Evolutionary conservation across 148 eudicot species (phyloP), one percentile per base, ranked within the genome.

Genomic region (Arbutus unedo): DNA sequence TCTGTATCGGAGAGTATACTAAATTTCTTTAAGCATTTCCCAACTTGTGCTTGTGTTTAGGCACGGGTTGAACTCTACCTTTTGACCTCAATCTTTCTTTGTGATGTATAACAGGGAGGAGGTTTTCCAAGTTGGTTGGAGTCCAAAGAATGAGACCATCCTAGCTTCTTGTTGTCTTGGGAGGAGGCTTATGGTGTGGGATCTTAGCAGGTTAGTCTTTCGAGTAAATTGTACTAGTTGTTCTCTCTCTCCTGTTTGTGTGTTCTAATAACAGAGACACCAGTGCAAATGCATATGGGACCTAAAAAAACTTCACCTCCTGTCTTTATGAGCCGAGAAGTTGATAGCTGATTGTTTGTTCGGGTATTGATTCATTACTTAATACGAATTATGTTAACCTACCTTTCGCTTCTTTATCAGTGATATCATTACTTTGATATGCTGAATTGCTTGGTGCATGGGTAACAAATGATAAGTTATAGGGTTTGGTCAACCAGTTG

Each of bases 51-150:
- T 48, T 51, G 2, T 43, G 25, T 68, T 15, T 19, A 7, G 10
- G 78, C 67, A 31, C 10, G 25, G 25, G 11, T 66, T 15, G 13
- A 57, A 23, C 6, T 57, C 19, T 47, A 41, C 31, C 16, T 64
- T 8, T 44, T 18, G 50, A 56, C 43, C 81, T 56, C 3, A 64
- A 50, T 78, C 43, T 59, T 66, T 67, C 38, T 41, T 1, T 86
- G 55, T 68, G 55, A 74, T 84, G 18, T 84, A 5, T 57, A 38
- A 76, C 91, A 95, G 98, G 90, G 98, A 95, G 81, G 95, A 91
- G 84, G 93, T 95, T 74, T 92, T 92, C 88, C 98, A 93, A 87
- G 96, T 95, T 85, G 98, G 98, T 18, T 95, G 98, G 98, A 95
- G 83, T 84, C 98, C 98, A 4, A 92, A 89, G 86, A 92, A 92